These are phyloP conservation scores for Coemansia sp. DNA, from an alignment of 192 early-diverging fungal species.

Conservation along the genomic window DNA sequence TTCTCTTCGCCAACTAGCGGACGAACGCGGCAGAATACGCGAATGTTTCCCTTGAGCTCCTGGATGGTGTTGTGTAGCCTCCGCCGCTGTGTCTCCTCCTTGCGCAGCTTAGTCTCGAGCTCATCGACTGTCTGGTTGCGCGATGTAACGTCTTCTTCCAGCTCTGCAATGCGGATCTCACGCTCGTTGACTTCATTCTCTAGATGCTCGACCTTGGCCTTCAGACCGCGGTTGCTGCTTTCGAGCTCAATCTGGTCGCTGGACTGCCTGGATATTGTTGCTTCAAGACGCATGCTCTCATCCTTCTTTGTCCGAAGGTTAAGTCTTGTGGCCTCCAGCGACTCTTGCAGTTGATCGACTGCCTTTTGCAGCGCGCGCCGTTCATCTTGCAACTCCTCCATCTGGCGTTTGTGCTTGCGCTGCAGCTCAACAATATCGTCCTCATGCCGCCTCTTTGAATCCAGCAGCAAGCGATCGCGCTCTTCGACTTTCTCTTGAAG, in stretches of 20 bases:
- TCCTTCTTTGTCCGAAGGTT: conserved; percentile 32
- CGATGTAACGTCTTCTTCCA: conserved; percentile 46
- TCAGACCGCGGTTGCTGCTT: conserved; percentile 39
- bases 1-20: conserved; percentile 61
- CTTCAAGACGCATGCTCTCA: conserved; percentile 40
- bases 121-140: conserved; percentile 43
- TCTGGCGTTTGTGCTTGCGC: conserved; percentile 36
- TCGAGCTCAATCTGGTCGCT: conserved; percentile 50
- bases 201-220: conserved; percentile 39
- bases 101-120: conserved; percentile 67
- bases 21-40: conserved; percentile 94
- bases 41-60: conserved; percentile 96
- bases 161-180: conserved; percentile 57
- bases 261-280: conserved; percentile 42
- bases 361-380: conserved; percentile 53
- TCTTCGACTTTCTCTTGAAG: conserved; percentile 17
- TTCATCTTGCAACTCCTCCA: conserved; percentile 39
- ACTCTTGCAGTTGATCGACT: conserved; percentile 27
- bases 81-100: conserved; percentile 79
- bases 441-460: conserved; percentile 23
- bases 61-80: conserved; percentile 89
- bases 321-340: conserved; percentile 28
- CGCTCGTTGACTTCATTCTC: conserved; percentile 41
- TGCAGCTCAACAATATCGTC: conserved; percentile 31
- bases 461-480: conserved; percentile 16